Base-by-base conservation (phyloP, 176 grass and related monocot genomes). In the Oryza nivara region DNA sequence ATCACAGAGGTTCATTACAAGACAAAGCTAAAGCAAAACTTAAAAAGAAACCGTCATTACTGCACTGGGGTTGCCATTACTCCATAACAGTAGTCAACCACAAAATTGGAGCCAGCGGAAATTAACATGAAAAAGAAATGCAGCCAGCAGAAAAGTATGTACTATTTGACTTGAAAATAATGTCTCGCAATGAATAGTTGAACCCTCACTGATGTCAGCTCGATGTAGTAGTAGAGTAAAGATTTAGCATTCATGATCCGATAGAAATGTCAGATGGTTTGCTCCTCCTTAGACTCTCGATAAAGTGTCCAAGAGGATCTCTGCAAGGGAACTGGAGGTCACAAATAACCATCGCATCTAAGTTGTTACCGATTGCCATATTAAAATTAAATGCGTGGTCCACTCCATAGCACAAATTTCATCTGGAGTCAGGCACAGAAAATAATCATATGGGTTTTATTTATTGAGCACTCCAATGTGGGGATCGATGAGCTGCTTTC, bases 291-390 rank as follows among this genome's bases (percentile, higher is more conserved):
- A 44, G 40, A 74, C 63, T 68, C 79, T 82, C 28, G 60, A 60
- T n/a, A n/a, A 20, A 58, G 54, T 9, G 54, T n/a, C 74, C 15
- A 74, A 17, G 58, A 20, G 72, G 9, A 72, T 20, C 54, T 68
- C 74, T 64, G 73, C 80, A 79, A 86, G 74, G 70, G 44, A 83
- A 79, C 49, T 83, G 80, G 79, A 87, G 80, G 83, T 65, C 11
- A 20, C 68, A 74, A 74, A 83, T 68, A 74, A 83, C 68, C 46
- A 35, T 70, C 81, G 64, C 12, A 20, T 22, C 36, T 40, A 69
- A 64, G 69, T 75, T 20, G 20, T 14, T 63, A 56, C 8, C 5
- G n/a, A 69, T 68, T 28, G 51, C 54, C 34, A 51, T 34, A 77
- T 26, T 20, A 28, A 77, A 65, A 77, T 44, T 6, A 48, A 77